Conservation (phyloP, 257 asterid genomes). For the Misopates orontium region DNA sequence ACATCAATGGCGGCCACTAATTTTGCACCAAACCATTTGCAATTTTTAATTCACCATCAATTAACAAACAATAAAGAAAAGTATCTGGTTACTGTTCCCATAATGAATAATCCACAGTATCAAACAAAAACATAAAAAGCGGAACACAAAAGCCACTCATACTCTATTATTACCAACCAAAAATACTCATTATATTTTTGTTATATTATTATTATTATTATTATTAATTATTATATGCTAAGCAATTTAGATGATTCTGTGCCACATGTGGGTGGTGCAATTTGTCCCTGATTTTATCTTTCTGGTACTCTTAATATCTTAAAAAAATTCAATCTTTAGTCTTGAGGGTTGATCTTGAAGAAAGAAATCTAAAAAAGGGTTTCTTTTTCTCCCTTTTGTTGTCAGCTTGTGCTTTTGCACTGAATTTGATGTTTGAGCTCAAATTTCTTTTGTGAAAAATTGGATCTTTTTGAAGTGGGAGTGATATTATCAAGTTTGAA, state of each 20-base stretch:
- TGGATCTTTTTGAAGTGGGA: constrained; percentile 9
- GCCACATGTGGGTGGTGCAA: constrained; percentile 32
- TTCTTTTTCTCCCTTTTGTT: constrained; percentile 28
- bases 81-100: constrained; percentile 21
- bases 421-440: constrained; percentile 29
- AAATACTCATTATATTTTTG: constrained; percentile 20
- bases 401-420: constrained; percentile 19
- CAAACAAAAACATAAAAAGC: constrained; percentile 38
- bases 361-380: constrained; percentile 19
- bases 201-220: no score
- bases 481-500: no score
- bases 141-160: constrained; percentile 18
- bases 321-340: constrained; percentile 27
- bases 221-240: background rate
- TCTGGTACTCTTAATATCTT: constrained; percentile 28
- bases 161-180: constrained; percentile 9
- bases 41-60: constrained; percentile 12
- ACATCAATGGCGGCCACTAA: constrained; percentile 69
- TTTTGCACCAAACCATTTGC: constrained; percentile 26
- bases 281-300: constrained; percentile 29
- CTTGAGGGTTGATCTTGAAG: constrained; percentile 25
- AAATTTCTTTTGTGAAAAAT: constrained; percentile 2
- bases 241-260: constrained; percentile 31
- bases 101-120: constrained; percentile 21
- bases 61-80: constrained; percentile 17